Evolutionary conservation across 202 grass and related monocot genomes (phyloP), one percentile per base, ranked within the genome.

Genomic region (Zoysia matrella): DNA sequence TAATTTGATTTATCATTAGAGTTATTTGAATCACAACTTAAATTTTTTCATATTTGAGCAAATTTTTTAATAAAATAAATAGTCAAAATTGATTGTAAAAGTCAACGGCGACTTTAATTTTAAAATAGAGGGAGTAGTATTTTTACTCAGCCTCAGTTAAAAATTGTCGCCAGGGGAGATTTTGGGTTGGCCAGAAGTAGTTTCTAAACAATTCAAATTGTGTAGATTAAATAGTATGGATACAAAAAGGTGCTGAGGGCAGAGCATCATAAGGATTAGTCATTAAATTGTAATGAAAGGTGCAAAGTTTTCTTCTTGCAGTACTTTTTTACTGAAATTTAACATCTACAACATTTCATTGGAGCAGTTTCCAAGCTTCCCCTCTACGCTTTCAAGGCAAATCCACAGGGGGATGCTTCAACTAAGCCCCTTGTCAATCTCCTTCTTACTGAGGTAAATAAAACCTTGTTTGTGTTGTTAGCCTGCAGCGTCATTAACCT

Each of bases 341-440:
- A n/a, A 79, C 44, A 62, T 70, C 74, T 76, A 1, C 22, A 71
- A 84, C 5, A 1, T 84, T 81, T 80, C 3, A 49, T 42, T 75
- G 22, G 74, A 61, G 47, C 91, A 99, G 96, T 67, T 56, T 94
- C 96, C 43, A 91, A 99, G 80, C 93, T 96, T 73, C 91, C 93
- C 0, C 87, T 94, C 0, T 99, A 94, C 30, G 83, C 79, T 63
- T 91, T 96, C 82, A 95, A 92, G 80, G 81, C 71, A 10, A 77
- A 84, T 16, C 56, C 54, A 0, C 81, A 68, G 39, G 75, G 74
- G 45, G 87, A 78, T 43, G 82, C 63, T 67, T 71, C 88, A 14
- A 44, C 78, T 22, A 88, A 96, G 12, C 83, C 86, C 79, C 87
- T 99, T 61, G 79, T 99, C 81, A 86, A 93, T 81, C 85, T 99